These are phyloP conservation scores for Colletotrichum horii DNA, from an alignment of 2,329 filamentous ascomycete species.

Conservation along the genomic window DNA sequence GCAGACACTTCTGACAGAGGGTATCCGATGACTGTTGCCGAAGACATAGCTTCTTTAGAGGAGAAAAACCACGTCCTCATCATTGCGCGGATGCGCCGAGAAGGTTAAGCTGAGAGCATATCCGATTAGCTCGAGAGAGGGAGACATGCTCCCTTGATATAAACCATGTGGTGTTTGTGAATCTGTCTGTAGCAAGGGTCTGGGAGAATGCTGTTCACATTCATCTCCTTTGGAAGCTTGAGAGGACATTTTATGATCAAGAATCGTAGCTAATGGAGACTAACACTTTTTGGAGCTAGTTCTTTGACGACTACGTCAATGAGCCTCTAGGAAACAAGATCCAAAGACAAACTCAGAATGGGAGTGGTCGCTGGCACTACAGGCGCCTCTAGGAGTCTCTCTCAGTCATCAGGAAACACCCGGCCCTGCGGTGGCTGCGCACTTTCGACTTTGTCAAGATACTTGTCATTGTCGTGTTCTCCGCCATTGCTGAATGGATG, in stretches of 20 bases:
- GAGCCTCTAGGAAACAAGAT: neutral
- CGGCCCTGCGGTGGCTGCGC: neutral
- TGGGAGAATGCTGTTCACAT: neutral
- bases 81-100: neutral
- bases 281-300: neutral
- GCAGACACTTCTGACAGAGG: neutral
- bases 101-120: accelerated
- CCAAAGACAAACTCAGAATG: neutral
- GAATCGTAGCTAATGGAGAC: neutral
- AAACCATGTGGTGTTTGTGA: accelerated
- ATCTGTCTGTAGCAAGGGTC: accelerated
- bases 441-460: accelerated
- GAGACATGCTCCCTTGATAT: neutral
- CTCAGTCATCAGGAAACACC: no score
- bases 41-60: neutral
- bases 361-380: accelerated
- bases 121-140: accelerated
- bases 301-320: accelerated
- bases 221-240: neutral
- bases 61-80: neutral
- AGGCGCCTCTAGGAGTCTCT: accelerated
- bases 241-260: neutral
- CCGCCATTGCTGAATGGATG: neutral
- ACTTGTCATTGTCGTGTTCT: accelerated
- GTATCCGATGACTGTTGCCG: neutral